These are phyloP conservation scores for Trematosphaeria pertusa DNA, from an alignment of 2,329 filamentous ascomycete genomes.

Conservation along the genomic window DNA sequence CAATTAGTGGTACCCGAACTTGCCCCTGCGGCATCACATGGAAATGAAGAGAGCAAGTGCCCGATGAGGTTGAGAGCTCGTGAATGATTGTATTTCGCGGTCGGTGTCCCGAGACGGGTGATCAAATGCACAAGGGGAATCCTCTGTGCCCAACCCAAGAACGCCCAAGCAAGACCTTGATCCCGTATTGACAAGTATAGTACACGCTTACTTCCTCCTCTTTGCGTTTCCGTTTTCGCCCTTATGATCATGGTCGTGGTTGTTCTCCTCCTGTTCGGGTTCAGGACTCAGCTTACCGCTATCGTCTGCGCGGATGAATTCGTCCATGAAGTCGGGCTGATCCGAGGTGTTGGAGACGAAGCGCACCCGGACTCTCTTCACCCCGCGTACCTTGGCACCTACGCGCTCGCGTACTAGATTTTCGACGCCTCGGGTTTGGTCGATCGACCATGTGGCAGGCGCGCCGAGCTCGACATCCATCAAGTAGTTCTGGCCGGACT, in stretches of 20 bases:
- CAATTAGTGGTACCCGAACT: no score
- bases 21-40: no score
- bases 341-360: conserved; percentile 75
- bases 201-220: conserved; percentile 30
- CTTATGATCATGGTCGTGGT: conserved; percentile 37
- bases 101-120: conserved; percentile 1
- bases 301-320: conserved; percentile 57
- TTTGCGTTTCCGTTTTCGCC: conserved; percentile 26
- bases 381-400: conserved; percentile 79
- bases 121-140: conserved; percentile 22
- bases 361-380: conserved; percentile 81
- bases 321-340: conserved; percentile 71
- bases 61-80: no score
- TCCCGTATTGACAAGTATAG: conserved; percentile 25
- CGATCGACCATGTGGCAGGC: conserved; percentile 77
- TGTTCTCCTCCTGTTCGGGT: conserved; percentile 35
- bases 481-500: conserved; percentile 95
- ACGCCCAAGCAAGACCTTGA: conserved; percentile 22
- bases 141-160: conserved; percentile 26
- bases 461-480: conserved; percentile 88
- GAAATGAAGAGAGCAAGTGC: no score
- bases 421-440: conserved; percentile 74
- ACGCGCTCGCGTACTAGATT: conserved; percentile 74
- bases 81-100: conserved; percentile 12
- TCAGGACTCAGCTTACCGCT: conserved; percentile 39